A percentile compares a stretch with the other conserved stretches of the same genome.
phyloP scores from a whole-genome alignment of 495 filamentous ascomycete genomes.

The Melanomma pulvis-pyrius region DNA sequence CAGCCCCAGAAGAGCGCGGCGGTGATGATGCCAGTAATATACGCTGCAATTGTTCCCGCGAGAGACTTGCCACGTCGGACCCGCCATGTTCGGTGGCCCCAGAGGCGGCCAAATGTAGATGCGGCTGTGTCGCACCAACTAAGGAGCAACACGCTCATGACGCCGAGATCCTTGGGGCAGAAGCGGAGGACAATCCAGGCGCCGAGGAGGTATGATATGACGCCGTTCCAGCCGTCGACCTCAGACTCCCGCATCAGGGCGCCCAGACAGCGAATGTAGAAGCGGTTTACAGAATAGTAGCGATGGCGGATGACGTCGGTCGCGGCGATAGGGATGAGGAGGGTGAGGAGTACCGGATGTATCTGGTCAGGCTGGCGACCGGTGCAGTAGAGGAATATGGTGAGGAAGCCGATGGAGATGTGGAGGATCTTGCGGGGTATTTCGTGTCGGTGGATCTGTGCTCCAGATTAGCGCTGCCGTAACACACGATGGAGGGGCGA shows the following conservation, averaged over 20 bases:
- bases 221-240: constrained; percentile 89
- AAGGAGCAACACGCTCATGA: constrained; percentile 83
- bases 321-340: constrained; percentile 84
- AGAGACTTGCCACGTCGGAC: constrained; percentile 87
- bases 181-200: constrained; percentile 82
- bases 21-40: constrained; percentile 75
- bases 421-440: constrained; percentile 77
- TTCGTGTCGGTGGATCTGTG: constrained; percentile 70
- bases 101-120: constrained; percentile 85
- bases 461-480: constrained; percentile 4
- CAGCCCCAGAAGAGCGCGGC: constrained; percentile 87
- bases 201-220: constrained; percentile 93
- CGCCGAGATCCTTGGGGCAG: constrained; percentile 92
- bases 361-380: constrained; percentile 74
- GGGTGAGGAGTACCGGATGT: constrained; percentile 78
- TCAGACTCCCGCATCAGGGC: constrained; percentile 97
- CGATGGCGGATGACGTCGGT: constrained; percentile 81
- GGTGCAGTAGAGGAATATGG: constrained; percentile 76
- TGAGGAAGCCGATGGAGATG: constrained; percentile 94
- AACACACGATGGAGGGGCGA: not conserved
- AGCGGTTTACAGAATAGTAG: constrained; percentile 74
- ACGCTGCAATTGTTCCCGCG: constrained; percentile 84
- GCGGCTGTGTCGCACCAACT: constrained; percentile 99
- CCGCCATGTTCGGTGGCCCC: constrained; percentile 81
- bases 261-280: constrained; percentile 83